A percentile compares a stretch with the other conserved stretches of the same genome.
phyloP scores from a whole-genome alignment of 2,329 filamentous ascomycete genomes.

The Alternaria postmessia region DNA sequence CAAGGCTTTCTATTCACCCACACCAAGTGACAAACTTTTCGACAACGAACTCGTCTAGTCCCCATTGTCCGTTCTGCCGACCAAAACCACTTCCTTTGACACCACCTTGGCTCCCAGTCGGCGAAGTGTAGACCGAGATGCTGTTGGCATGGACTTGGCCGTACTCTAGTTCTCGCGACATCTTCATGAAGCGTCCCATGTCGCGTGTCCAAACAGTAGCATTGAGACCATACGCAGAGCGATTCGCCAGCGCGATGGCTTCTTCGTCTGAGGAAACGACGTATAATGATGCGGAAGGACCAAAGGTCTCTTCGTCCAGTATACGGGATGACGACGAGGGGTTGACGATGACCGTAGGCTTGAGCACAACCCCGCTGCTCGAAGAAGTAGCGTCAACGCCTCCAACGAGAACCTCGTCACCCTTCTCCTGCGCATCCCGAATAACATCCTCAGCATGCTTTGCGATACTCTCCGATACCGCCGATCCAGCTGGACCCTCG shows the following conservation, averaged over 20 bases:
- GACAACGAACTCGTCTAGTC: constrained; percentile 54
- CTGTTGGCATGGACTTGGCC: constrained; percentile 56
- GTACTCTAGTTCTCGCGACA: constrained; percentile 57
- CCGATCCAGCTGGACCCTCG: constrained; percentile 42
- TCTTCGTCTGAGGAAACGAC: constrained; percentile 71
- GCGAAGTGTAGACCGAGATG: constrained; percentile 57
- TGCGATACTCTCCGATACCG: constrained; percentile 44
- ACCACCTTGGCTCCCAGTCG: constrained; percentile 55
- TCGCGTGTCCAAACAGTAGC: constrained; percentile 71
- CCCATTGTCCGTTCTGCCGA: constrained; percentile 53
- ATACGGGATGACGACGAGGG: constrained; percentile 74
- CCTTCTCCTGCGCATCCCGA: constrained; percentile 54
- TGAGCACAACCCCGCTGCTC: constrained; percentile 61
- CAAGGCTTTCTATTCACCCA: constrained; percentile 17
- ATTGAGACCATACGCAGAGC: constrained; percentile 79
- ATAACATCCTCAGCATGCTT: constrained; percentile 54
- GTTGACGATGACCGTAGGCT: constrained; percentile 65
- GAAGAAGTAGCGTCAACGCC: constrained; percentile 38
- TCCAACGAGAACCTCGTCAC: constrained; percentile 63
- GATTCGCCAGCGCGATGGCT: constrained; percentile 78
- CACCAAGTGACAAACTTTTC: constrained; percentile 49
- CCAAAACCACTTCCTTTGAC: constrained; percentile 57
- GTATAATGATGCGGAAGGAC: constrained; percentile 74
- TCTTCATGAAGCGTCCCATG: constrained; percentile 61
- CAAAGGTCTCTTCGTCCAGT: constrained; percentile 77